phyloP scores from a whole-genome alignment of 1,284 basidiomycete species.

The Marasmius tenuissimus region DNA sequence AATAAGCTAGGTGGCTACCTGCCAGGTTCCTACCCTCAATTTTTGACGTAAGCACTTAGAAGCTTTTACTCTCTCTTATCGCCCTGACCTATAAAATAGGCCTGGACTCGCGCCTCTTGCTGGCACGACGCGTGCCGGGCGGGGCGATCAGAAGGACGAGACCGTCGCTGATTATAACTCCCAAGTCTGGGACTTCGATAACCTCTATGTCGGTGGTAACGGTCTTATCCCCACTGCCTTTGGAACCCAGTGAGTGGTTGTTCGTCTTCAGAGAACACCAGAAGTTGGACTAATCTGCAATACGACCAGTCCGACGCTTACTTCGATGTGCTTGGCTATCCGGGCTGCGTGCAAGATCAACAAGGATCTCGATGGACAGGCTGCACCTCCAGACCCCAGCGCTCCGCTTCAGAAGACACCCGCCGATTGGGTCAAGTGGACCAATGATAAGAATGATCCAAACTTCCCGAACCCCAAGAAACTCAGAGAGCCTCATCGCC shows the following conservation, averaged over 20 bases:
- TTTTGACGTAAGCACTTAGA: background rate
- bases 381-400: too few species aligned
- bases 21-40: background rate
- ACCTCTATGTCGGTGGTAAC: conserved; percentile 26
- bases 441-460: too few species aligned
- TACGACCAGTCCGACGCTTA: conserved; percentile 19
- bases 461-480: too few species aligned
- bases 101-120: background rate
- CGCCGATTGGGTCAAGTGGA: too few species aligned
- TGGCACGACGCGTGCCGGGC: too few species aligned
- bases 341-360: conserved; percentile 6
- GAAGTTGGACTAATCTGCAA: too few species aligned
- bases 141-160: background rate
- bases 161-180: conserved; percentile 18
- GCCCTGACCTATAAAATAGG: background rate
- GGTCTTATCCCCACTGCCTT: conserved; percentile 19
- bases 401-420: too few species aligned
- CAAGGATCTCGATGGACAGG: background rate
- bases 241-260: conserved; percentile 11
- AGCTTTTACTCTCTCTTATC: background rate
- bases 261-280: too few species aligned
- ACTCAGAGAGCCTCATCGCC: too few species aligned
- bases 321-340: conserved; percentile 18
- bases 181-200: conserved; percentile 23
- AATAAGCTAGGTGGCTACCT: background rate